A percentile compares a stretch with the other conserved stretches of the same genome.
Conservation (phyloP, 2,329 filamentous ascomycete genomes). For the Alternaria triticimaculans region DNA sequence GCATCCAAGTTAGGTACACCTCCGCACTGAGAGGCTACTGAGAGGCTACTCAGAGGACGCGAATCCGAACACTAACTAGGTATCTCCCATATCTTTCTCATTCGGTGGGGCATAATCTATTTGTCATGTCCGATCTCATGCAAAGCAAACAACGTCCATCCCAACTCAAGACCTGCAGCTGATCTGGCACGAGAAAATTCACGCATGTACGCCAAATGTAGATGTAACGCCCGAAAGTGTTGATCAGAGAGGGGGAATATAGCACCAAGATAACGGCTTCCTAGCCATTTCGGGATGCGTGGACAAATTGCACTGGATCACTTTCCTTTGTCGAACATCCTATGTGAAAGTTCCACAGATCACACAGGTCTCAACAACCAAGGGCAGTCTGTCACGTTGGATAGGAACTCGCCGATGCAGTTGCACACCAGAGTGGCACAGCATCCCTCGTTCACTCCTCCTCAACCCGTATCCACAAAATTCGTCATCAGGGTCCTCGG, state of each 20-base stretch:
- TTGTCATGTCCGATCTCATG: neutral
- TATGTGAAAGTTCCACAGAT: neutral
- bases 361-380: neutral
- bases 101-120: neutral
- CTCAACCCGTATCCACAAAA: neutral
- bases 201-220: neutral
- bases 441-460: neutral
- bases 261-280: neutral
- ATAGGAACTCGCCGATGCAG: neutral
- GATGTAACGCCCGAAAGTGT: neutral
- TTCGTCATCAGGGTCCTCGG: neutral
- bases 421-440: neutral
- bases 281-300: neutral
- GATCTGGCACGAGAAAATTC: neutral
- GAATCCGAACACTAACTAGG: neutral
- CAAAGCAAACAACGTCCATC: neutral
- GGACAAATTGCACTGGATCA: neutral
- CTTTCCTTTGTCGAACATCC: neutral
- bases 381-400: neutral
- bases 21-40: neutral
- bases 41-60: neutral
- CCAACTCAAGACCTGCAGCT: neutral
- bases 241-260: neutral
- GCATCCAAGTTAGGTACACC: neutral
- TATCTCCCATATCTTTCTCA: neutral